Conservation (phyloP, 1,284 basidiomycete species). For the Microbotryum intermedium region DNA sequence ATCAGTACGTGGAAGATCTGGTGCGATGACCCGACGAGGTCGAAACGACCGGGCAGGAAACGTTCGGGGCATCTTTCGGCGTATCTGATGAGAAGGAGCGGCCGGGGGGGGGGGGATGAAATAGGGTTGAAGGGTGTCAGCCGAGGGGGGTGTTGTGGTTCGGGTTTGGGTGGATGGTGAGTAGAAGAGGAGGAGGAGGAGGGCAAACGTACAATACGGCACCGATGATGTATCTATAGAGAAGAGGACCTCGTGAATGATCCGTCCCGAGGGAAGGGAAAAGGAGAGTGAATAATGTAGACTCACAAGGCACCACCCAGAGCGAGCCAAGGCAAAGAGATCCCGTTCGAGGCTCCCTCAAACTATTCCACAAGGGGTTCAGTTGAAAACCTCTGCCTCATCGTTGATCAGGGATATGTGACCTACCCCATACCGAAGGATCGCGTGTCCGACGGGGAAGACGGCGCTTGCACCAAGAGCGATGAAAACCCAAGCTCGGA, state of each 20-base stretch:
- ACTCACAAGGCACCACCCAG: slow-evolving; percentile 23
- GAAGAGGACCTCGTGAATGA: background rate
- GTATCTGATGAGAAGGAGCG: too few relatives aligned
- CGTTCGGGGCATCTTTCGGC: slow-evolving; percentile 32
- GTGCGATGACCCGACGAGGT: slow-evolving; percentile 27
- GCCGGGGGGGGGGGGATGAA: too few relatives aligned
- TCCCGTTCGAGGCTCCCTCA: background rate
- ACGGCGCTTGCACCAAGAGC: slow-evolving; percentile 26
- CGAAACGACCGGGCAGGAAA: slow-evolving; percentile 27
- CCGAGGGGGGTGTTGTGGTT: background rate
- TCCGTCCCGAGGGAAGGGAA: background rate
- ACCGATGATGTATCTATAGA: slow-evolving; percentile 15
- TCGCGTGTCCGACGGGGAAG: slow-evolving; percentile 26
- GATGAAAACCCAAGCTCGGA: slow-evolving; percentile 30
- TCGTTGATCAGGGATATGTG: too few relatives aligned
- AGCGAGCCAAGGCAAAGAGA: slow-evolving; percentile 27
- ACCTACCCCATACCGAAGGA: slow-evolving; percentile 22
- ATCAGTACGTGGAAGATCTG: slow-evolving; percentile 33
- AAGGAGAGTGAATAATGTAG: background rate
- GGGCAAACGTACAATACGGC: slow-evolving; percentile 16
- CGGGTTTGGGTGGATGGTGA: background rate
- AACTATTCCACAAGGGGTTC: slow-evolving; percentile 4
- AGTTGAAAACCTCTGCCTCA: too few relatives aligned
- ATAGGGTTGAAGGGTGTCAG: background rate
- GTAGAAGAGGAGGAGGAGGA: background rate